Percentiles rank a stretch among this genome's conserved stretches.
phyloP scores from a whole-genome alignment of 176 grass and related monocot genomes.

The bread wheat (Triticum aestivum) region IWGSC_CS_RefSeq_v2.1 NC_057814.1:603511565-603512064 shows the following conservation, averaged over 20 bases:
- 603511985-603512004: background rate
- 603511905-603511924: background rate
- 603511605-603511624: background rate
- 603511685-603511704: background rate
- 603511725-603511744: background rate
- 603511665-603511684: background rate
- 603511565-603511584: background rate
- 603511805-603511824: background rate
- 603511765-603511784: background rate
- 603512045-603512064: slow-evolving; percentile 28
- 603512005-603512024: background rate
- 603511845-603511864: background rate
- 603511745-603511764: background rate
- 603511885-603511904: background rate
- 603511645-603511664: background rate
- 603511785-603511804: background rate
- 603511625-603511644: background rate
- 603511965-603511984: background rate
- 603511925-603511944: background rate
- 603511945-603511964: background rate
- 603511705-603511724: background rate
- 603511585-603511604: background rate
- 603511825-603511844: background rate
- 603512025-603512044: background rate
- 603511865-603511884: background rate